Conservation (phyloP, 2,329 filamentous ascomycete species). For the Ambrosiella xylebori region DNA sequence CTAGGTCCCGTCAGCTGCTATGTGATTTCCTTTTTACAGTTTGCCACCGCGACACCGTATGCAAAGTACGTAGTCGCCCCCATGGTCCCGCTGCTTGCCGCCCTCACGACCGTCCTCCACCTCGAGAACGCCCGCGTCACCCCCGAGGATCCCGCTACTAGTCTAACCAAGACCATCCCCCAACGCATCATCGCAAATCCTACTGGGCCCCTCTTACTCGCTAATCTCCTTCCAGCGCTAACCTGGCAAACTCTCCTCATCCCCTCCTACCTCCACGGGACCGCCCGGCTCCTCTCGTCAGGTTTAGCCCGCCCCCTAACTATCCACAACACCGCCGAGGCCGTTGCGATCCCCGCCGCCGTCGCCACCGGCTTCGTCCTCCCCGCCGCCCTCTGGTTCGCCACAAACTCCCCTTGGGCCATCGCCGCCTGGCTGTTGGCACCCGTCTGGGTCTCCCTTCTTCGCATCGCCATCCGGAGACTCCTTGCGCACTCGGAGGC, state of each 20-base stretch:
- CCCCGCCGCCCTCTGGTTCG: slow-evolving; percentile 30
- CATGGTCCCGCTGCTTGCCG: slow-evolving; percentile 28
- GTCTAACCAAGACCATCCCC: slow-evolving; percentile 4
- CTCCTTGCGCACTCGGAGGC: slow-evolving; percentile 15
- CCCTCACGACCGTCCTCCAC: slow-evolving; percentile 30
- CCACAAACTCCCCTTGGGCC: slow-evolving; percentile 21
- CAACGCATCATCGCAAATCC: slow-evolving; percentile 23
- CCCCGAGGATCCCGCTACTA: not conserved
- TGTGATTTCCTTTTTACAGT: slow-evolving; percentile 32
- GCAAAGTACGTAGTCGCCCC: slow-evolving; percentile 25
- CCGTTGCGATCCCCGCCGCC: slow-evolving; percentile 36
- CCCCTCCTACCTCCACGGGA: slow-evolving; percentile 26
- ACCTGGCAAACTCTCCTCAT: slow-evolving; percentile 35
- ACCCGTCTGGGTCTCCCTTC: slow-evolving; percentile 29
- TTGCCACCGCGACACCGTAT: slow-evolving; percentile 26
- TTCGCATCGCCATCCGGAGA: slow-evolving; percentile 18
- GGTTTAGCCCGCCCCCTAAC: not conserved
- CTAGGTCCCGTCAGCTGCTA: slow-evolving; percentile 32
- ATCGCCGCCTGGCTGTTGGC: slow-evolving; percentile 35
- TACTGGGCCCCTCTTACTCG: slow-evolving; percentile 28
- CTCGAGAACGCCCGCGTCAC: slow-evolving; percentile 30
- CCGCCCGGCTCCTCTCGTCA: not conserved
- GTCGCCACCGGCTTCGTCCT: slow-evolving; percentile 31
- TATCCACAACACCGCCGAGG: slow-evolving; percentile 28
- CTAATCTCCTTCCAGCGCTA: slow-evolving; percentile 32